Percentiles rank a stretch among this genome's conserved stretches.
These are phyloP conservation scores for Ceratobasidium sp. DNA, from an alignment of 1,284 basidiomycete species.

Conservation along the genomic window DNA sequence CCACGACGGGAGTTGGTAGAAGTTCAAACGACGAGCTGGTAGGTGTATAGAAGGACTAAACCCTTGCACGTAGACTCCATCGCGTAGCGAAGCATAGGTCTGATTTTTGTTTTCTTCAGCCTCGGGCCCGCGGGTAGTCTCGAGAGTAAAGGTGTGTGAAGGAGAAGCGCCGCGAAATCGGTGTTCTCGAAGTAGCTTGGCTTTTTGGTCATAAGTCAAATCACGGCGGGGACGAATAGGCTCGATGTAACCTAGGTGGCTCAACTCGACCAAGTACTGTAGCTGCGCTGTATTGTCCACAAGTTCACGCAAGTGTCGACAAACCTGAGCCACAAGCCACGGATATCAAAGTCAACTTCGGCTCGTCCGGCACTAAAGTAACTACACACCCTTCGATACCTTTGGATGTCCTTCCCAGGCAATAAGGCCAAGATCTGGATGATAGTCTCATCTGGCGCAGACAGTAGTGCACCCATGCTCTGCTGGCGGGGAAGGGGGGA, in stretches of 20 bases:
- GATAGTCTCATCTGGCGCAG: slow-evolving; percentile 4
- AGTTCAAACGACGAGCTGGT: background rate
- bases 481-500: too few species aligned
- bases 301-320: slow-evolving; percentile 7
- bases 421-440: background rate
- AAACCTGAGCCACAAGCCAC: slow-evolving; percentile 9
- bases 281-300: slow-evolving; percentile 14
- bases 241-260: slow-evolving; percentile 16
- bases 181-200: background rate
- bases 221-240: slow-evolving; percentile 20
- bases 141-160: slow-evolving; percentile 11
- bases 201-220: slow-evolving; percentile 20
- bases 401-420: background rate
- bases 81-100: background rate
- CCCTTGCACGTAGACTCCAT: slow-evolving; percentile 16
- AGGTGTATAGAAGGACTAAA: background rate
- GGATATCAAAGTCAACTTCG: too few species aligned
- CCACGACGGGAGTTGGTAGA: slow-evolving; percentile 23
- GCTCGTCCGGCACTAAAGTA: too few species aligned
- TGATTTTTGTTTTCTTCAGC: background rate
- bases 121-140: background rate
- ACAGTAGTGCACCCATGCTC: background rate
- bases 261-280: slow-evolving; percentile 21
- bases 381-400: slow-evolving; percentile 13
- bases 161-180: slow-evolving; percentile 2